phyloP scores from a whole-genome alignment of 495 filamentous ascomycete genomes.

The Bacidia rubella region DNA sequence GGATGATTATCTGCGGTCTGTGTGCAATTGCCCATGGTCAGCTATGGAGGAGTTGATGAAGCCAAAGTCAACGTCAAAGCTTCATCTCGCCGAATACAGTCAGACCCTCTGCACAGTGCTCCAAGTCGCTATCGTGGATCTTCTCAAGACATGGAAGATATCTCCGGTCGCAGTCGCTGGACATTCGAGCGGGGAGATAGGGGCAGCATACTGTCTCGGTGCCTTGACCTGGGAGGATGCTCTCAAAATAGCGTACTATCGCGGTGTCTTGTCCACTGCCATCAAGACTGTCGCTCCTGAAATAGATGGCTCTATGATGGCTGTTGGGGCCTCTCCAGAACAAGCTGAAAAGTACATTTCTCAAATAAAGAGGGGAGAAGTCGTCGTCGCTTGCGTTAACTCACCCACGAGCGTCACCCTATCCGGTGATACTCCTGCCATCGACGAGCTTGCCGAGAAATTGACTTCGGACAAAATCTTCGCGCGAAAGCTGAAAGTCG shows the following conservation, averaged over 20 bases:
- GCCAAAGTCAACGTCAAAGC: not conserved
- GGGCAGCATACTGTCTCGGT: slow-evolving; percentile 22
- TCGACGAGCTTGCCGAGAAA: slow-evolving; percentile 26
- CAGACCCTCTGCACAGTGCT: slow-evolving; percentile 24
- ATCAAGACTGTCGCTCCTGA: slow-evolving; percentile 2
- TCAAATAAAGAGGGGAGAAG: slow-evolving; percentile 24
- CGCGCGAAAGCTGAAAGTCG: slow-evolving; percentile 25
- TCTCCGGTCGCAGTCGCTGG: slow-evolving; percentile 22
- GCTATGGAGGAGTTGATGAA: not conserved
- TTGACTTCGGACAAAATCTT: slow-evolving; percentile 34
- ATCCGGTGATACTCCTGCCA: slow-evolving; percentile 28
- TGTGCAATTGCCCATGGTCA: slow-evolving; percentile 20
- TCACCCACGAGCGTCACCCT: slow-evolving; percentile 23
- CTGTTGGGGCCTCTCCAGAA: slow-evolving; percentile 16
- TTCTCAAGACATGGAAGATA: slow-evolving; percentile 23
- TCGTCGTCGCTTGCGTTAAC: slow-evolving; percentile 24
- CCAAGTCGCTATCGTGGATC: slow-evolving; percentile 30
- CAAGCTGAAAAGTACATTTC: slow-evolving; percentile 17
- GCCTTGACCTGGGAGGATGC: slow-evolving; percentile 19
- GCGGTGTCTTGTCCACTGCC: slow-evolving; percentile 17
- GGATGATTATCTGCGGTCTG: slow-evolving; percentile 16
- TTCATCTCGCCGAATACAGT: not conserved
- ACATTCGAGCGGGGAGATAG: slow-evolving; percentile 34
- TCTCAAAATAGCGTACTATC: slow-evolving; percentile 17
- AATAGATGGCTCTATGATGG: slow-evolving; percentile 24